A percentile compares a stretch with the other conserved stretches of the same genome.
phyloP scores from a whole-genome alignment of 345 rosid genomes.

The Pseudoturritis turrita region DNA sequence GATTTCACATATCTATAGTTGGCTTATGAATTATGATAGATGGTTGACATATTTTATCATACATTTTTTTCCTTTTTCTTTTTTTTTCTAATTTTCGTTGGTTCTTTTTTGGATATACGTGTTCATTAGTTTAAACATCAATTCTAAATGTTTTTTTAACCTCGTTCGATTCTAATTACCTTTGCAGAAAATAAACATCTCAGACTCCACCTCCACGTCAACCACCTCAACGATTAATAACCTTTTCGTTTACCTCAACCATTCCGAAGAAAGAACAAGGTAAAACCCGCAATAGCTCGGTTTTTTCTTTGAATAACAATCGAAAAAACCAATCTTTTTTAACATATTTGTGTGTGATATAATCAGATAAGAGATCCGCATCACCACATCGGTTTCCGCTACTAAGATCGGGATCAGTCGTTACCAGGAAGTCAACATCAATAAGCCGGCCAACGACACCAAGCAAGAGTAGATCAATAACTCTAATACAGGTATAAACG shows the following conservation, averaged over 20 bases:
- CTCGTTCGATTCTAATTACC: neutral
- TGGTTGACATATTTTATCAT: too few relatives aligned
- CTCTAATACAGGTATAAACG: conserved; percentile 62
- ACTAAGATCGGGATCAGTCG: conserved; percentile 63
- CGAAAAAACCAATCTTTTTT: neutral
- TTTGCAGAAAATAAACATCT: conserved; percentile 62
- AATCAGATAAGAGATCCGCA: conserved; percentile 62
- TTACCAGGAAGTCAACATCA: conserved; percentile 53
- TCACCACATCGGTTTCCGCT: conserved; percentile 84
- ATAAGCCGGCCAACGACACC: conserved; percentile 65
- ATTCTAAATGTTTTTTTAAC: too few relatives aligned
- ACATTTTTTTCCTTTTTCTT: too few relatives aligned
- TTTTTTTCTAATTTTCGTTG: too few relatives aligned
- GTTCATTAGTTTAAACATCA: too few relatives aligned
- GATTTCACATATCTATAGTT: too few relatives aligned
- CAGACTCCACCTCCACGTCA: conserved; percentile 57
- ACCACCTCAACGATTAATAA: conserved; percentile 60
- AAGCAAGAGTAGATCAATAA: conserved; percentile 51
- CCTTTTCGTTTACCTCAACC: conserved; percentile 72
- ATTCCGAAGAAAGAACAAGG: conserved; percentile 59
- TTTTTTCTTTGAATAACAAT: neutral
- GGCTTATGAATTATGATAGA: too few relatives aligned
- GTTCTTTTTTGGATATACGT: too few relatives aligned
- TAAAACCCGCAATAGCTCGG: neutral
- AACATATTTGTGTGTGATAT: neutral